Evolutionary conservation across 2,329 filamentous ascomycete species (phyloP).

Genomic region (Plectosphaerella cucumerina): DNA sequence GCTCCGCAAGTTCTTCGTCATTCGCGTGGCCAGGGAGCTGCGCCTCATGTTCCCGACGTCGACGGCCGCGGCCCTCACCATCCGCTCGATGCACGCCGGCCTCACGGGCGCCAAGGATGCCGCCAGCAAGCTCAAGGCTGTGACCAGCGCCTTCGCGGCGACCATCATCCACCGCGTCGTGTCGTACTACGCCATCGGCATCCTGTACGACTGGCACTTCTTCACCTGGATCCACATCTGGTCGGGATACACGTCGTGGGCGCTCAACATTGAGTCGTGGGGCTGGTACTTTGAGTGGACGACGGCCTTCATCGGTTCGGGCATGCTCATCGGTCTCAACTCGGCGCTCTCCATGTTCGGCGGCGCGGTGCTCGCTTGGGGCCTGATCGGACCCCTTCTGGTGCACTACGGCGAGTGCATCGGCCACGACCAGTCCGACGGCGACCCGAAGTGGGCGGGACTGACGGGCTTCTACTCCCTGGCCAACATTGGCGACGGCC

Average conservation of each 20-base stretch:
- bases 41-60: conserved; percentile 56
- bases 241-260: conserved; percentile 44
- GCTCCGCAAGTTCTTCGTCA: conserved; percentile 64
- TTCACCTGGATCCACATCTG: conserved; percentile 53
- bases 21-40: conserved; percentile 58
- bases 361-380: conserved; percentile 52
- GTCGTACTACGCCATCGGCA: conserved; percentile 54
- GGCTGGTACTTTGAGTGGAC: conserved; percentile 57
- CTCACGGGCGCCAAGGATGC: conserved; percentile 46
- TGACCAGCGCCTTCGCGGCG: conserved; percentile 43
- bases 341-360: conserved; percentile 53
- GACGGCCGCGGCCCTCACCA: conserved; percentile 57
- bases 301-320: conserved; percentile 56
- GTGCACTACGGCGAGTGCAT: conserved; percentile 47
- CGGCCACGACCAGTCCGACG: conserved; percentile 29
- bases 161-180: conserved; percentile 51
- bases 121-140: conserved; percentile 52
- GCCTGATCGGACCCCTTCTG: conserved; percentile 44
- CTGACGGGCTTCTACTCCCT: conserved; percentile 25
- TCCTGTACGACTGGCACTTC: conserved; percentile 56
- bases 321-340: conserved; percentile 48
- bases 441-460: conserved; percentile 21
- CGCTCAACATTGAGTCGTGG: conserved; percentile 55
- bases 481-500: conserved; percentile 18
- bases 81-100: conserved; percentile 58